These are phyloP conservation scores for Paramyrothecium sp. DNA, from an alignment of 2,329 filamentous ascomycete genomes.

Conservation along the genomic window DNA sequence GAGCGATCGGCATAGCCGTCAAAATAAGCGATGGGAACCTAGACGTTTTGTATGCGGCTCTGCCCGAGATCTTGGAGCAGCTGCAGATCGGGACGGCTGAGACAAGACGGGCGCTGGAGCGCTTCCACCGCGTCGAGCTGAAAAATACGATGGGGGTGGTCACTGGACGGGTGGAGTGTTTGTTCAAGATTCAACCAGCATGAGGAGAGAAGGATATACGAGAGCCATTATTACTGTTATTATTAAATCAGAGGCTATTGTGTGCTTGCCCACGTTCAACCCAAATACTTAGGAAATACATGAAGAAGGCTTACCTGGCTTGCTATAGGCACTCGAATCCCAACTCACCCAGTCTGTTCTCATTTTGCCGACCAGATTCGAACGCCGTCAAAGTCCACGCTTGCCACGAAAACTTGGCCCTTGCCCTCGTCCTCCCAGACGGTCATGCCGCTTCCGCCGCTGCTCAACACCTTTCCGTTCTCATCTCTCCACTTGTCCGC, in stretches of 20 bases:
- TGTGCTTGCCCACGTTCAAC: too few species aligned
- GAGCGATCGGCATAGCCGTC: slow-evolving; percentile 40
- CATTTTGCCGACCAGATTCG: slow-evolving; percentile 4
- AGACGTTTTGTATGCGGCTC: slow-evolving; percentile 39
- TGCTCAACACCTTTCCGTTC: slow-evolving; percentile 6
- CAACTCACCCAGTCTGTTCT: not conserved
- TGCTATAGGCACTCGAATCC: too few species aligned
- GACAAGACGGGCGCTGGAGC: slow-evolving; percentile 22
- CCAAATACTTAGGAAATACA: too few species aligned
- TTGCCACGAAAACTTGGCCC: not conserved
- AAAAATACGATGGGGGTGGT: slow-evolving; percentile 34
- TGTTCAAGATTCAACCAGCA: not conserved
- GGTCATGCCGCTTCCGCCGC: not conserved
- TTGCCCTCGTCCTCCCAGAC: not conserved
- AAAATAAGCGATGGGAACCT: slow-evolving; percentile 49
- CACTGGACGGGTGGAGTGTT: not conserved
- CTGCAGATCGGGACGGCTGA: slow-evolving; percentile 33
- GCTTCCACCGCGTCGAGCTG: slow-evolving; percentile 30
- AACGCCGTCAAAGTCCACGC: slow-evolving; percentile 5
- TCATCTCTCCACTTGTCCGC: slow-evolving; percentile 1
- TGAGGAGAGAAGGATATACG: not conserved
- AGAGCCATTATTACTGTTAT: too few species aligned
- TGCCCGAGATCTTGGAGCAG: slow-evolving; percentile 42
- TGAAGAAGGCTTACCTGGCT: too few species aligned
- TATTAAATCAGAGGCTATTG: too few species aligned